A percentile compares a stretch with the other conserved stretches of the same genome.
Conservation (phyloP, 352 stramenopile species). For the Phytophthora ramorum region DNA sequence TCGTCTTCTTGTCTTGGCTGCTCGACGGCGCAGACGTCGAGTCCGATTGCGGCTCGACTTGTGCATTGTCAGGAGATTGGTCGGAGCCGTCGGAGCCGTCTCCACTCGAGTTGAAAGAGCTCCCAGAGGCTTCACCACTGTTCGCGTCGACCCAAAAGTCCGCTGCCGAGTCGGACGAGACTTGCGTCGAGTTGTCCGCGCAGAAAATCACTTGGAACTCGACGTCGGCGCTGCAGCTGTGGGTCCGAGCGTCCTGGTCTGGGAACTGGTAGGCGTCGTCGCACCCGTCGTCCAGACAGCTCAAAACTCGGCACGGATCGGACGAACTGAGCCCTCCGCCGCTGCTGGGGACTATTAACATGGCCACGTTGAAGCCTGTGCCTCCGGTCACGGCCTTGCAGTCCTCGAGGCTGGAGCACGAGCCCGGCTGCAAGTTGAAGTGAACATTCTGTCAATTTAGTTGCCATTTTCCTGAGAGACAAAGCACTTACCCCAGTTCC, state of each 20-base stretch:
- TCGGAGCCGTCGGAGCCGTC: slow-evolving; percentile 13
- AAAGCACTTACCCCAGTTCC: slow-evolving; percentile 35
- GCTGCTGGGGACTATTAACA: slow-evolving; percentile 61
- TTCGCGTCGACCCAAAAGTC: slow-evolving; percentile 32
- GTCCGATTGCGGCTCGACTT: slow-evolving; percentile 20
- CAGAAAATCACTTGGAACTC: slow-evolving; percentile 78
- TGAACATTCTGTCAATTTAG: slow-evolving; percentile 9
- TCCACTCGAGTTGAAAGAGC: slow-evolving; percentile 10
- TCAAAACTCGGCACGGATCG: slow-evolving; percentile 53
- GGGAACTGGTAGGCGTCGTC: slow-evolving; percentile 77
- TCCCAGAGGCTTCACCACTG: slow-evolving; percentile 12
- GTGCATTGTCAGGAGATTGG: slow-evolving; percentile 5
- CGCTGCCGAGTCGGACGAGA: slow-evolving; percentile 19
- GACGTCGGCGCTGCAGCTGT: slow-evolving; percentile 51
- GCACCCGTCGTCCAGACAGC: slow-evolving; percentile 66
- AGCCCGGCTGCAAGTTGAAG: slow-evolving; percentile 47
- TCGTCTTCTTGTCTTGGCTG: slow-evolving; percentile 9
- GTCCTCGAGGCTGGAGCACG: slow-evolving; percentile 57
- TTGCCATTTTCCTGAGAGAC: slow-evolving; percentile 10
- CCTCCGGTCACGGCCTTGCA: slow-evolving; percentile 69
- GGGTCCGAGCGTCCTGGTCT: slow-evolving; percentile 73
- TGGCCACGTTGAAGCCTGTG: slow-evolving; percentile 76
- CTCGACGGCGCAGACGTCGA: slow-evolving; percentile 4
- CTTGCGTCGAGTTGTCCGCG: slow-evolving; percentile 20
- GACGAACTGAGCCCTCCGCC: slow-evolving; percentile 34